These are phyloP conservation scores for Neopestalotiopsis sp. DNA, from an alignment of 2,329 filamentous ascomycete species.

Conservation along the genomic window DNA sequence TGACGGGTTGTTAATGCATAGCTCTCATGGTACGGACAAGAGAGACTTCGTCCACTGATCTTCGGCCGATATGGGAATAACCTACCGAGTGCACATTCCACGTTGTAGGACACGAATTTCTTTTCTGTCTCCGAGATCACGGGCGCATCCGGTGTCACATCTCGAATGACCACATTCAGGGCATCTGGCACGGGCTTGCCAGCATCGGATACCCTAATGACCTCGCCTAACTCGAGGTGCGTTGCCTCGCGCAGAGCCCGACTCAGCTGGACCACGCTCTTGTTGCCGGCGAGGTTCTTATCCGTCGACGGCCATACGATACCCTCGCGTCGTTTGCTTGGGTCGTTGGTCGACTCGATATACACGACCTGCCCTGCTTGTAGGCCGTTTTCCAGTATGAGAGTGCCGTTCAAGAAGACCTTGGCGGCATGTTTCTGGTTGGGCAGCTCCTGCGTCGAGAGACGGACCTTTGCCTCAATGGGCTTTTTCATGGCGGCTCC, in stretches of 20 bases:
- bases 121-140: slow-evolving; percentile 36
- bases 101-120: slow-evolving; percentile 35
- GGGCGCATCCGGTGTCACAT: slow-evolving; percentile 52
- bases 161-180: slow-evolving; percentile 63
- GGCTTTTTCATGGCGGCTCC: slow-evolving; percentile 21
- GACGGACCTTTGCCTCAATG: slow-evolving; percentile 34
- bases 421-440: slow-evolving; percentile 40
- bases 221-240: slow-evolving; percentile 74
- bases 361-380: slow-evolving; percentile 40
- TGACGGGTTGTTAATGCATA: slow-evolving; percentile 32
- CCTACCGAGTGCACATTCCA: slow-evolving; percentile 35
- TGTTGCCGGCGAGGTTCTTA: slow-evolving; percentile 62
- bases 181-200: slow-evolving; percentile 59
- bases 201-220: slow-evolving; percentile 63
- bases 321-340: slow-evolving; percentile 46
- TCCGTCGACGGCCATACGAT: slow-evolving; percentile 57
- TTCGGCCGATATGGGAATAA: neutral
- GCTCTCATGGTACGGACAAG: neutral
- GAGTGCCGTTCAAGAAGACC: slow-evolving; percentile 37
- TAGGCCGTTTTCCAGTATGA: slow-evolving; percentile 36
- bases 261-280: slow-evolving; percentile 74
- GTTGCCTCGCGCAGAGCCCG: slow-evolving; percentile 76
- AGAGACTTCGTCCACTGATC: neutral
- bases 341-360: slow-evolving; percentile 38
- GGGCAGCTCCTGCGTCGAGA: slow-evolving; percentile 37